Evolutionary conservation across 1,284 basidiomycete genomes (phyloP).

Genomic region (Cryptococcus sp.): DNA sequence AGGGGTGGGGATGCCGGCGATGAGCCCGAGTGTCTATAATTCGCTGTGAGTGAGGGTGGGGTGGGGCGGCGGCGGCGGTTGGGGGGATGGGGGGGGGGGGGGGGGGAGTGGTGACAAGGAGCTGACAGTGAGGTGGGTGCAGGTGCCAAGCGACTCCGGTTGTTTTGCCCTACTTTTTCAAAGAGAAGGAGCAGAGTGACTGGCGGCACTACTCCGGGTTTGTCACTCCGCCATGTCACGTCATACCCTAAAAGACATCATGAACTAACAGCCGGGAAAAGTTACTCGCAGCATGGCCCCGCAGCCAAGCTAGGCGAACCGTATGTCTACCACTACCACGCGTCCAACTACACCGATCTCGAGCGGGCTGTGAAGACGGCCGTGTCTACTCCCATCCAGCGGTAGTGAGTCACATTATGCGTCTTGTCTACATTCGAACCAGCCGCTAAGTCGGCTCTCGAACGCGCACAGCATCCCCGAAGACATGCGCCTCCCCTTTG

Average conservation of each 20-base stretch:
- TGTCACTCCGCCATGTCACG: too few species aligned
- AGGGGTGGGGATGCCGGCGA: conserved; percentile 21
- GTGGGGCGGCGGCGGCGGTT: not conserved
- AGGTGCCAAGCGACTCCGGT: conserved; percentile 45
- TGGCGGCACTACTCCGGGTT: conserved; percentile 28
- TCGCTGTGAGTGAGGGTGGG: conserved; percentile 14
- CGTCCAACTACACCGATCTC: conserved; percentile 21
- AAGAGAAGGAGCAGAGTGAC: conserved; percentile 17
- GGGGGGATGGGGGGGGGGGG: too few species aligned
- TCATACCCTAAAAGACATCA: too few species aligned
- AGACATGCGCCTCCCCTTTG: conserved; percentile 25
- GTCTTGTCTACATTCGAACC: too few species aligned
- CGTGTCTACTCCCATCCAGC: conserved; percentile 26
- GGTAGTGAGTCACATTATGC: conserved; percentile 2
- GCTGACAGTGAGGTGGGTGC: not conserved
- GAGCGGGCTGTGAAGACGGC: conserved; percentile 20
- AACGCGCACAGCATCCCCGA: conserved; percentile 16
- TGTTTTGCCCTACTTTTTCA: conserved; percentile 34
- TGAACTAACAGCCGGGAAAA: too few species aligned
- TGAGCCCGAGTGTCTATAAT: conserved; percentile 23
- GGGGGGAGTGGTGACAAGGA: too few species aligned
- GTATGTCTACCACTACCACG: conserved; percentile 38
- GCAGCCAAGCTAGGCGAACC: conserved; percentile 34
- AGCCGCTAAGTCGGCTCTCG: too few species aligned
- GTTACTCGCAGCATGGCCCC: conserved; percentile 39